A percentile compares a stretch with the other conserved stretches of the same genome.
Conservation (phyloP, 352 stramenopile species). For the Globisporangium echinulatum region DNA sequence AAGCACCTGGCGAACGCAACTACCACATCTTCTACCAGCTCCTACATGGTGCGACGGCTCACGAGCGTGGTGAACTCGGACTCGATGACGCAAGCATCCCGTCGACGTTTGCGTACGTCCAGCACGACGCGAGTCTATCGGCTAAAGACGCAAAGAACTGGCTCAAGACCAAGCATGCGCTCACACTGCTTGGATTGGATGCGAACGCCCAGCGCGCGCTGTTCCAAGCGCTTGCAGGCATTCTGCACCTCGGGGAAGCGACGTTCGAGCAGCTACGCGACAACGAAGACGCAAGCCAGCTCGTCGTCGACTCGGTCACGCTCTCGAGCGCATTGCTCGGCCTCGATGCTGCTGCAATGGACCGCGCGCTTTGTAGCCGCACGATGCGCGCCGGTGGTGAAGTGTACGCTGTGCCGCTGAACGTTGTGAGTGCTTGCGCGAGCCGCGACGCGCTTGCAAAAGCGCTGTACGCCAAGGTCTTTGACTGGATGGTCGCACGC, state of each 20-base stretch:
- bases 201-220: constrained; percentile 47
- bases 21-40: constrained; percentile 97
- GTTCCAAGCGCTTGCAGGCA: constrained; percentile 60
- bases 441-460: constrained; percentile 92
- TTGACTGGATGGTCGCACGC: constrained; percentile 92
- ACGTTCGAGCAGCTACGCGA: constrained; percentile 34
- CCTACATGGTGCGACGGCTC: constrained; percentile 32
- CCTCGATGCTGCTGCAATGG: constrained; percentile 40
- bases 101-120: constrained; percentile 46
- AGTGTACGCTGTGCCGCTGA: constrained; percentile 56
- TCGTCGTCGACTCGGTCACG: constrained; percentile 26
- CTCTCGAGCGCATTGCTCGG: constrained; percentile 46
- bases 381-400: constrained; percentile 73
- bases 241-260: constrained; percentile 79
- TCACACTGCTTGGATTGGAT: constrained; percentile 52
- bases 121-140: constrained; percentile 27
- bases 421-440: constrained; percentile 61
- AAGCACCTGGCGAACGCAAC: constrained; percentile 89
- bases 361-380: constrained; percentile 47
- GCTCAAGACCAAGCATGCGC: constrained; percentile 49
- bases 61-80: constrained; percentile 34
- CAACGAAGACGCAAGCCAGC: constrained; percentile 56
- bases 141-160: constrained; percentile 50
- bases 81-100: constrained; percentile 19
- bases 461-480: constrained; percentile 93